Conservation (phyloP, 768 basidiomycete species). For the Tylopilus intermedius region DNA sequence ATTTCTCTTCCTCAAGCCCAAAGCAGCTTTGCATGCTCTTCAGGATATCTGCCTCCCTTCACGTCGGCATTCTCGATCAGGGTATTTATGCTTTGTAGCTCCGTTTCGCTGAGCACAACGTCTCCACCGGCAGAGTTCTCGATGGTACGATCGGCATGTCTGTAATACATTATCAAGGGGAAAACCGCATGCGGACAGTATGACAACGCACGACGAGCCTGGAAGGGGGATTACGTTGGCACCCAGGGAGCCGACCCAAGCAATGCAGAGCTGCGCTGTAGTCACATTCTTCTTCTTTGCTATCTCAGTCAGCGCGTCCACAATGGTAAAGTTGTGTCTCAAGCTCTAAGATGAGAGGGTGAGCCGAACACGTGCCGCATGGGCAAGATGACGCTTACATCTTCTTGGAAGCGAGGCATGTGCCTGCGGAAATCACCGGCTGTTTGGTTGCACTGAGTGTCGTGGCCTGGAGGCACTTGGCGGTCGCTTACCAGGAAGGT, state of each 20-base stretch:
- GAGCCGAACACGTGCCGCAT: background rate
- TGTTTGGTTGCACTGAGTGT: background rate
- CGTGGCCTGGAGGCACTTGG: background rate
- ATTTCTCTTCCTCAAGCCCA: background rate
- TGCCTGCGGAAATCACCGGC: background rate
- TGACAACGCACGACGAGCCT: background rate
- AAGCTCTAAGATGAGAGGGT: background rate
- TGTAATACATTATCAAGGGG: background rate
- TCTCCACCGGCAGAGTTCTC: background rate
- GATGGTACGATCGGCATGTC: background rate
- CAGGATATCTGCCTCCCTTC: background rate
- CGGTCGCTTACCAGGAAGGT: background rate
- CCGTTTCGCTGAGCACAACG: background rate
- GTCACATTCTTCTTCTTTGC: background rate
- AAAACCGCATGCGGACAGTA: background rate
- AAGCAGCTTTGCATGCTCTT: background rate
- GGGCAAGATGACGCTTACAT: background rate
- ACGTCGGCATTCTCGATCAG: background rate
- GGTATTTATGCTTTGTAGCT: background rate
- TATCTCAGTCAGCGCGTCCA: background rate
- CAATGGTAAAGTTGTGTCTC: background rate
- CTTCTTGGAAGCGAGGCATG: background rate
- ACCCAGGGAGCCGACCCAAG: background rate
- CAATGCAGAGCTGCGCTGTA: background rate
- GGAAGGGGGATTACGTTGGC: background rate